These are phyloP conservation scores for Quercus lobata DNA, from an alignment of 331 rosid species.

Conservation along the genomic window DNA sequence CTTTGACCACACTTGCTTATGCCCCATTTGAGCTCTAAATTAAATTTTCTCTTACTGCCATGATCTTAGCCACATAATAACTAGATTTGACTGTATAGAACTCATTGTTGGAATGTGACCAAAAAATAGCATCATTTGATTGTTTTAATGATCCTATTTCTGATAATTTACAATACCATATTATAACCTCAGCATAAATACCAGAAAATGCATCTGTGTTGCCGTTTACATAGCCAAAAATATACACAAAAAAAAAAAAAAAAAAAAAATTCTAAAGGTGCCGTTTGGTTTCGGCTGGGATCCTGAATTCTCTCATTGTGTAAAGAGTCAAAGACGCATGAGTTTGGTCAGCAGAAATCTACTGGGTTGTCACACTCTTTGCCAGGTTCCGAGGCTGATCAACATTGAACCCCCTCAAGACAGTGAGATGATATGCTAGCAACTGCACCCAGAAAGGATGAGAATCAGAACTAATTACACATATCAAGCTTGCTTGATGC, in stretches of 20 bases:
- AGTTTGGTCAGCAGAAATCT: not conserved
- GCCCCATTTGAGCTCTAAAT: too few relatives aligned
- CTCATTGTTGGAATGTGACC: too few relatives aligned
- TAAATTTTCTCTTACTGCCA: too few relatives aligned
- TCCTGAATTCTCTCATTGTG: not conserved
- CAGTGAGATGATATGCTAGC: constrained; percentile 97
- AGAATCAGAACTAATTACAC: not conserved
- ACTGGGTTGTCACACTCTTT: constrained; percentile 91
- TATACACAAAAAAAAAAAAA: too few relatives aligned
- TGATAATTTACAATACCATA: not conserved
- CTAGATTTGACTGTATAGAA: too few relatives aligned
- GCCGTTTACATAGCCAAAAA: not conserved
- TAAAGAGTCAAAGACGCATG: not conserved
- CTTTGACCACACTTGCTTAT: too few relatives aligned
- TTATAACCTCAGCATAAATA: not conserved
- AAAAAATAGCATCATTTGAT: too few relatives aligned
- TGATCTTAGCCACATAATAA: too few relatives aligned
- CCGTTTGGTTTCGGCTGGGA: not conserved
- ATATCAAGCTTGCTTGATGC: constrained; percentile 1
- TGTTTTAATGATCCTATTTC: not conserved
- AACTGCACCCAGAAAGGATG: constrained; percentile 48
- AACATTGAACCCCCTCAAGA: constrained; percentile 85
- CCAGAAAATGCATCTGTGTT: not conserved
- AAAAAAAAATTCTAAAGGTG: too few relatives aligned
- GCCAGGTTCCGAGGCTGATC: constrained; percentile 99